Evolutionary conservation across 768 basidiomycete species (phyloP), one percentile per base, ranked within the genome.

Genomic region (Cyathus striatus): DNA sequence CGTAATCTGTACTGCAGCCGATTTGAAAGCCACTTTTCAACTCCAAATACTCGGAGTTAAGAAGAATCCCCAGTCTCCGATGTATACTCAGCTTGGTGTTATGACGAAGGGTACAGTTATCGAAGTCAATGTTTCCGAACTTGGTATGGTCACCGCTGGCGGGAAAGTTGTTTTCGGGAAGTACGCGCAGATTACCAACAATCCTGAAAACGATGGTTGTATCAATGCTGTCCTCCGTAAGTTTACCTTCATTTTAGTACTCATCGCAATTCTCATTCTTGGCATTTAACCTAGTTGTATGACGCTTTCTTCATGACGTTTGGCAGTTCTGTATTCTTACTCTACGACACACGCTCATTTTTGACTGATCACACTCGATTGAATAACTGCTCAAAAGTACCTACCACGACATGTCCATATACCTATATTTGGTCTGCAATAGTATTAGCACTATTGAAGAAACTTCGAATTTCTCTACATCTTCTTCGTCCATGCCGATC

Each of bases 11-110:
- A 23, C 30, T 44, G 20, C 58, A 96, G 93, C 95, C 44, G 95
- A 97, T 59, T 70, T 98, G 37, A 97, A 95, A 66, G 96, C 95
- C 6, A 99, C 96, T 3, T 99, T 99, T 79, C 96, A 99, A 62
- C 75, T 99, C 4, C 93, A 95, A 52, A 98, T 99, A 50, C 70
- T 99, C 34, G 90, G 90, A 35, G 96, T 99, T 44, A 99, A 99
- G 76, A 98, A 98, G 73, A 99, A 99, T 58, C 96, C 96, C 20
- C 96, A 98, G 61, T 96, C 93, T 16, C 95, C 96, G 0, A 94
- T 94, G 88, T 94, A 93, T 58, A 93, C 92, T 0, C 90, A 92
- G 57, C 79, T 94, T 30, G 95, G 95, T 40, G 96, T 99, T 26
- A 78, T 99, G 68, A 98, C 96, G 3, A 98, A 98, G 64, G 96